These are phyloP conservation scores for Rhodotorula mucilaginosa DNA, from an alignment of 1,284 basidiomycete species.

Conservation along the genomic window DNA sequence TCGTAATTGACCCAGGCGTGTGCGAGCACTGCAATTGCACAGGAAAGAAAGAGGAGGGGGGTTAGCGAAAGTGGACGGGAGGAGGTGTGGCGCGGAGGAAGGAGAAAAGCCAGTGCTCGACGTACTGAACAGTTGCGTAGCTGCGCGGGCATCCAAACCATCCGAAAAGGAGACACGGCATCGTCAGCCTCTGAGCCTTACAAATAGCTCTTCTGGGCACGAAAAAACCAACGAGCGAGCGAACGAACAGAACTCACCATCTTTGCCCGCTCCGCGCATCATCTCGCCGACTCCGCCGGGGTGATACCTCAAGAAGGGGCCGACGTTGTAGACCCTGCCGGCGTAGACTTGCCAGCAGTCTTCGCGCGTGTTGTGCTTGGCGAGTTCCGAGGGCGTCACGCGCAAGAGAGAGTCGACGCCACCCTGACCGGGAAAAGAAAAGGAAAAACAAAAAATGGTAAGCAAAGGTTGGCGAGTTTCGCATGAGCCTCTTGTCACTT, in stretches of 20 bases:
- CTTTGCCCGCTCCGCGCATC: conserved; percentile 92
- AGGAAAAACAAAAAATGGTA: no score
- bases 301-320: conserved; percentile 85
- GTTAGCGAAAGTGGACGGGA: neutral
- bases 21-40: conserved; percentile 50
- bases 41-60: no score
- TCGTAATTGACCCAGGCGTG: conserved; percentile 93
- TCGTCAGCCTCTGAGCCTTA: neutral
- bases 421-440: conserved; percentile 36
- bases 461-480: no score
- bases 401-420: conserved; percentile 57
- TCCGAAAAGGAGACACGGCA: neutral
- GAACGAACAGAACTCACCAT: conserved; percentile 49
- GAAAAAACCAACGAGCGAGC: neutral
- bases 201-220: neutral
- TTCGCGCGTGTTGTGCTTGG: conserved; percentile 73
- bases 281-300: conserved; percentile 91
- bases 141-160: conserved; percentile 3
- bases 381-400: conserved; percentile 78
- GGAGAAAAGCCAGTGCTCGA: conserved; percentile 1
- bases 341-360: conserved; percentile 93
- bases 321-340: conserved; percentile 96
- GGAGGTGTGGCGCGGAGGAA: neutral
- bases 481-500: no score
- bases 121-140: conserved; percentile 73